These are phyloP conservation scores for Polymyxa betae DNA, from an alignment of 208 protist species.

Conservation along the genomic window DNA sequence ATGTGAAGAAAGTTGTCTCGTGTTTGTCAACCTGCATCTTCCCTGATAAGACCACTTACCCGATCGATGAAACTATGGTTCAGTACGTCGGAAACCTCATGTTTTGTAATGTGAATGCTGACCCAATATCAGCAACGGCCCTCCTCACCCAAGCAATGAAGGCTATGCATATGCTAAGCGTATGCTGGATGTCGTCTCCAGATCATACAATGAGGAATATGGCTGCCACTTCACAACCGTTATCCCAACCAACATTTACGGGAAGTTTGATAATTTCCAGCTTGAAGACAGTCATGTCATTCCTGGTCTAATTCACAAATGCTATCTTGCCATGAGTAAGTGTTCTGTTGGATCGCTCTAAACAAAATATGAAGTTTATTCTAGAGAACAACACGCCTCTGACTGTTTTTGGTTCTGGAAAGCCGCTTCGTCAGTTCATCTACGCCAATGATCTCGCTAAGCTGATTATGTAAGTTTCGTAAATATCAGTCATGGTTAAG, in stretches of 20 bases:
- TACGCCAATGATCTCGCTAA: conserved; percentile 81
- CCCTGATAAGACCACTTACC: conserved; percentile 87
- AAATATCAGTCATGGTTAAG: too few relatives aligned
- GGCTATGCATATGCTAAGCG: conserved; percentile 90
- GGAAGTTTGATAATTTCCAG: conserved; percentile 85
- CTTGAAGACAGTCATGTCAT: conserved; percentile 70
- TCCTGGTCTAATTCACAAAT: conserved; percentile 86
- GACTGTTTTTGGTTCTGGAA: conserved; percentile 83
- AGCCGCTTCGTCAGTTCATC: conserved; percentile 89
- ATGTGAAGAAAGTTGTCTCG: conserved; percentile 74
- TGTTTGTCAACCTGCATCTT: conserved; percentile 90
- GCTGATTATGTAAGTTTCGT: too few relatives aligned
- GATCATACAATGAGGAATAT: conserved; percentile 78
- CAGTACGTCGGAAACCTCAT: too few relatives aligned
- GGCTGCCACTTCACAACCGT: conserved; percentile 83
- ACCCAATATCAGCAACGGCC: conserved; percentile 74
- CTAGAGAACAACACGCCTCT: conserved; percentile 72
- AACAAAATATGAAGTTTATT: too few relatives aligned
- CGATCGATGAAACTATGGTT: conserved; percentile 87
- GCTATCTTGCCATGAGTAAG: conserved; percentile 78
- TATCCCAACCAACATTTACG: conserved; percentile 91
- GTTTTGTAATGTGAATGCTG: too few relatives aligned
- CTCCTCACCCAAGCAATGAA: conserved; percentile 86
- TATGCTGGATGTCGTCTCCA: conserved; percentile 83
- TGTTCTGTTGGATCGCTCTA: background rate